These are phyloP conservation scores for Suhomyces bribrorum DNA, from an alignment of 1,139 yeast genomes.

Conservation along the genomic window DNA sequence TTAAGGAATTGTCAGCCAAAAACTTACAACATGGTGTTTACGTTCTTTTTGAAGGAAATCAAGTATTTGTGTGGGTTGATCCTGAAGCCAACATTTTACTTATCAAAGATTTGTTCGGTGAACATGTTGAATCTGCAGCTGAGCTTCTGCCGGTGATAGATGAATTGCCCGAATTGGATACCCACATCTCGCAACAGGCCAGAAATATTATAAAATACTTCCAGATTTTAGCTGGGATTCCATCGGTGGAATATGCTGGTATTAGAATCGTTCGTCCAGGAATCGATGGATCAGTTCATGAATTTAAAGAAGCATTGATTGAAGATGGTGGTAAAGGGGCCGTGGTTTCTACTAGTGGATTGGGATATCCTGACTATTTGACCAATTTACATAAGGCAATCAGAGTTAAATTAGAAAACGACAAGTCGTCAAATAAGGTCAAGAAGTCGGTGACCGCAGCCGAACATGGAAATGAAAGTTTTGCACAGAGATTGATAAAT, in stretches of 20 bases:
- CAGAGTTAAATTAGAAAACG: slow-evolving; percentile 52
- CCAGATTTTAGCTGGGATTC: slow-evolving; percentile 43
- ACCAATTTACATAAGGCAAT: slow-evolving; percentile 62
- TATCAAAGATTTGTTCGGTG: slow-evolving; percentile 75
- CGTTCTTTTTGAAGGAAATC: slow-evolving; percentile 68
- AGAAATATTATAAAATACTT: slow-evolving; percentile 58
- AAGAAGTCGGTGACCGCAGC: slow-evolving; percentile 33
- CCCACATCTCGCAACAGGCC: slow-evolving; percentile 70
- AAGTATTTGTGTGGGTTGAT: slow-evolving; percentile 69
- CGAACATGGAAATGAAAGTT: slow-evolving; percentile 31
- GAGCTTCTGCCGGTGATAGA: slow-evolving; percentile 53
- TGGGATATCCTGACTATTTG: slow-evolving; percentile 61
- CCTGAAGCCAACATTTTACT: slow-evolving; percentile 67
- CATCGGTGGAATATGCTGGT: slow-evolving; percentile 36
- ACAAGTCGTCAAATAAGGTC: slow-evolving; percentile 36
- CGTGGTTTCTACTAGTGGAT: slow-evolving; percentile 39
- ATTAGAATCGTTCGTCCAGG: slow-evolving; percentile 67
- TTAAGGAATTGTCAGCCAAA: slow-evolving; percentile 46
- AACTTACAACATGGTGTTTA: slow-evolving; percentile 75
- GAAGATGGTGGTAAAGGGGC: slow-evolving; percentile 60
- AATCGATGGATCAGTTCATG: slow-evolving; percentile 60
- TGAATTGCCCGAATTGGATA: slow-evolving; percentile 70
- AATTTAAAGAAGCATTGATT: slow-evolving; percentile 60
- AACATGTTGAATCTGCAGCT: slow-evolving; percentile 39
- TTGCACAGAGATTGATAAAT: slow-evolving; percentile 44